These are phyloP conservation scores for Coniella lustricola DNA, from an alignment of 2,329 filamentous ascomycete species.

Conservation along the genomic window DNA sequence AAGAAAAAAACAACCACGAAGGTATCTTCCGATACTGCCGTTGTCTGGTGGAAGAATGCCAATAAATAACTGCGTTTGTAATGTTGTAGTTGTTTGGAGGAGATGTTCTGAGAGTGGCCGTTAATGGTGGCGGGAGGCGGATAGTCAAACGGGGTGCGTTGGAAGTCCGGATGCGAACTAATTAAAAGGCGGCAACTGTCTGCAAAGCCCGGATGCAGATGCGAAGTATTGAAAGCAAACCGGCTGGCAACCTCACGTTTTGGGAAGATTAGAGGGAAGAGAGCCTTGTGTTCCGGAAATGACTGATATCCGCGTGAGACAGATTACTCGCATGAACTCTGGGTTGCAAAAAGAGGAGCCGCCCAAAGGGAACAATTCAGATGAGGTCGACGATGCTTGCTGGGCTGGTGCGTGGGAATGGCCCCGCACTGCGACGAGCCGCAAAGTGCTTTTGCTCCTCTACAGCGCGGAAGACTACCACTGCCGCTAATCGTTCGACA, in stretches of 20 bases:
- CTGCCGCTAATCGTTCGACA: no score
- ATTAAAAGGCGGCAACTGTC: neutral
- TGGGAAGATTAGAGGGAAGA: slow-evolving; percentile 9
- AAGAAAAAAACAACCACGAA: no score
- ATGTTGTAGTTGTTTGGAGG: no score
- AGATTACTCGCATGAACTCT: neutral
- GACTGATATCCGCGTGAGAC: neutral
- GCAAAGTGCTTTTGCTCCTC: neutral
- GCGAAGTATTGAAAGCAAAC: neutral
- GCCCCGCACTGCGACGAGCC: neutral
- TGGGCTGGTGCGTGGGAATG: neutral
- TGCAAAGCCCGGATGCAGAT: neutral
- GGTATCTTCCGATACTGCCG: no score
- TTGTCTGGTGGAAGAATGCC: neutral
- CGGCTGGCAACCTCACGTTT: neutral
- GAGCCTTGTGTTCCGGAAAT: slow-evolving; percentile 6
- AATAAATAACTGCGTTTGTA: no score
- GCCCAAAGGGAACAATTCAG: slow-evolving; percentile 5
- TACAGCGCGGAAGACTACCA: no score
- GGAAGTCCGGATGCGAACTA: slow-evolving; percentile 1
- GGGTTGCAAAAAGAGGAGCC: slow-evolving; percentile 4
- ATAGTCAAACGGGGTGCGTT: neutral
- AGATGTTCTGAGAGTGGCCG: neutral
- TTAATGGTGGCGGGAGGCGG: neutral
- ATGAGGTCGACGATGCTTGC: slow-evolving; percentile 6